Evolutionary conservation across 2,329 filamentous ascomycete species (phyloP).

Genomic region (Claviceps lovelessii): DNA sequence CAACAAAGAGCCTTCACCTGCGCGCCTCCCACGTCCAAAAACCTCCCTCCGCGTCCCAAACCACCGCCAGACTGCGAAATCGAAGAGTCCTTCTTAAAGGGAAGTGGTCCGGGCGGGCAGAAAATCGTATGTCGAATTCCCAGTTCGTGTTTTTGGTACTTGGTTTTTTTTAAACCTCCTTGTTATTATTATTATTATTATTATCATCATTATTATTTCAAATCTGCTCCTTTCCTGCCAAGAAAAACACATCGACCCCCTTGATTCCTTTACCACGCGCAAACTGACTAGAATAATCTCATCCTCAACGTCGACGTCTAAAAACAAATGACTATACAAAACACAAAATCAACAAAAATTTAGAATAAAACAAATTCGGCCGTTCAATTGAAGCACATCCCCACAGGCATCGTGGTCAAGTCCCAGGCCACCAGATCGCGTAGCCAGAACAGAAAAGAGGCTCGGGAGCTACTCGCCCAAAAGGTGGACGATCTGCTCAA

Average conservation of each 20-base stretch:
- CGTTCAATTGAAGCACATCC: conserved; percentile 79
- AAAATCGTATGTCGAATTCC: conserved; percentile 54
- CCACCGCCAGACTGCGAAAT: conserved; percentile 66
- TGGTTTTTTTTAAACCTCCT: too few species aligned
- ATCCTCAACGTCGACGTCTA: too few species aligned
- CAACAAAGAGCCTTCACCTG: conserved; percentile 16
- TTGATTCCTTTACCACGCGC: too few species aligned
- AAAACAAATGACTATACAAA: background rate
- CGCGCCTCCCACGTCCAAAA: conserved; percentile 20
- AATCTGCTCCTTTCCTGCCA: too few species aligned
- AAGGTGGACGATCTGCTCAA: conserved; percentile 58
- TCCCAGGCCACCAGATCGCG: conserved; percentile 82
- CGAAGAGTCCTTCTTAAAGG: conserved; percentile 75
- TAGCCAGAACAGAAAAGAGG: conserved; percentile 74
- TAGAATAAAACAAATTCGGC: conserved; percentile 94
- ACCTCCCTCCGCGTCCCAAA: conserved; percentile 60
- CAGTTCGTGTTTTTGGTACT: too few species aligned
- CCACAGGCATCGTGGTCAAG: conserved; percentile 87
- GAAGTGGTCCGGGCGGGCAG: conserved; percentile 83
- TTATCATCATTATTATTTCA: too few species aligned
- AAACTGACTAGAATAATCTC: too few species aligned
- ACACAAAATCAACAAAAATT: background rate
- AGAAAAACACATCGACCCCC: too few species aligned
- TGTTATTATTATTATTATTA: too few species aligned
- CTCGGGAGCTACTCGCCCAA: conserved; percentile 61